Evolutionary conservation across 257 asterid genomes (phyloP), one percentile per base, ranked within the genome.

Genomic region (Capsicum pubescens): DNA sequence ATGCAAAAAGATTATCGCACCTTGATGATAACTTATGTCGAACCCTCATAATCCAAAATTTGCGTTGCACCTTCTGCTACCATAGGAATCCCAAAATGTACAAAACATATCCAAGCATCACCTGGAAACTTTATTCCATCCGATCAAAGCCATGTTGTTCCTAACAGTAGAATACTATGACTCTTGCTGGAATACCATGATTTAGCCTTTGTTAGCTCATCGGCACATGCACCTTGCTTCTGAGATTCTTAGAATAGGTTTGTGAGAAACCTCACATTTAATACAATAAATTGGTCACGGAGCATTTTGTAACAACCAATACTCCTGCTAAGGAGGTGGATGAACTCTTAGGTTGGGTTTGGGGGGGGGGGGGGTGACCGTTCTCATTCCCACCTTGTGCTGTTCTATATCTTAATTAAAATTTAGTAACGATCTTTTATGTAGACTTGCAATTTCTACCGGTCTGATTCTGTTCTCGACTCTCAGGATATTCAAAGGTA

Each of bases 401-500:
- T 76, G n/a, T 32, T 11, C 17, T 26, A 21, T 61, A 19, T 21
- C 69, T 19, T 66, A 16, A 66, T 32, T 74, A 52, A 74, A 52
- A 19, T 21, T 52, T 76, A 14, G 63, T 76, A 13, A 52, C 26
- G 63, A 52, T 66, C 46, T 64, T n/a, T 66, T 66, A 32, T 6
- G n/a, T 66, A 6, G 26, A 52, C 81, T 76, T 76, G 42, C 19
- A 74, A 74, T 3, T 52, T 13, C 13, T 76, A 56, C 81, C 81
- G 12, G 26, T 76, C 63, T 52, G 48, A 76, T 76, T 52, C 81
- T 52, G 63, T 26, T 76, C 63, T 52, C 63, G 8, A 76, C 26
- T 85, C 7, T 82, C 56, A 85, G 87, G 86, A 86, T 66, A 70
- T 63, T 79, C 68, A 56, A 57, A 77, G 54, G 77, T 86, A 64